Percentiles rank a stretch among this genome's conserved stretches.
Conservation (phyloP, 2,329 filamentous ascomycete genomes). For the Anisogramma anomala region DNA sequence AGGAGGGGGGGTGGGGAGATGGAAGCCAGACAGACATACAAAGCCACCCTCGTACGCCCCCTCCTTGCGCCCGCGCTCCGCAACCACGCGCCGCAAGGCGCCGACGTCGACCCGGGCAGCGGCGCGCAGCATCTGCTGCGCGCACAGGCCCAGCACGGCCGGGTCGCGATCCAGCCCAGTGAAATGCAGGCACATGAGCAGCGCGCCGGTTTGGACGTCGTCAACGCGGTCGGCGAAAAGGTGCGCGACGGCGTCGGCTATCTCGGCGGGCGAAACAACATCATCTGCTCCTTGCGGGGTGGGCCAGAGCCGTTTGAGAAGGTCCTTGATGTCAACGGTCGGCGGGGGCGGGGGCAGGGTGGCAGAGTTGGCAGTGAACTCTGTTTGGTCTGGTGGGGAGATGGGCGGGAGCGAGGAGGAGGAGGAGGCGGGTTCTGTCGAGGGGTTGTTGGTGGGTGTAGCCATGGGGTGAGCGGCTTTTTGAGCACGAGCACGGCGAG, state of each 20-base stretch:
- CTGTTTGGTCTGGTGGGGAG: slow-evolving; percentile 11
- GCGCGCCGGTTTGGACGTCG: slow-evolving; percentile 74
- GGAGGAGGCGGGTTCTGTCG: background rate
- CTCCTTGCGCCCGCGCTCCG: slow-evolving; percentile 48
- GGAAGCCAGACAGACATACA: slow-evolving; percentile 39
- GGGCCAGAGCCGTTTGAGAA: slow-evolving; percentile 60
- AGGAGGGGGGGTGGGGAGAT: background rate
- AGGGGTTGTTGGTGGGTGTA: background rate
- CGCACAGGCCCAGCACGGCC: slow-evolving; percentile 78
- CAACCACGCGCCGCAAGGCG: slow-evolving; percentile 49
- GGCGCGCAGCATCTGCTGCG: slow-evolving; percentile 70
- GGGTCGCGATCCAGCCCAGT: slow-evolving; percentile 73
- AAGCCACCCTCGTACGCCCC: slow-evolving; percentile 73
- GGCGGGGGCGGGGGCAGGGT: slow-evolving; percentile 12
- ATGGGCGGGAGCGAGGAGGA: background rate
- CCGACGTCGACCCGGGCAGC: slow-evolving; percentile 59
- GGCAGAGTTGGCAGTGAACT: slow-evolving; percentile 4
- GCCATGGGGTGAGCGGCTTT: background rate
- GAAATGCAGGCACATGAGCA: slow-evolving; percentile 86
- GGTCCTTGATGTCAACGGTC: slow-evolving; percentile 51
- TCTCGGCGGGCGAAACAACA: slow-evolving; percentile 61
- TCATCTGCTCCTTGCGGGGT: slow-evolving; percentile 30
- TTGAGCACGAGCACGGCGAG: background rate
- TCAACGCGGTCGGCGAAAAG: slow-evolving; percentile 87
- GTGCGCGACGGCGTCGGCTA: slow-evolving; percentile 77